These are phyloP conservation scores for Globisporangium nagaii DNA, from an alignment of 352 stramenopile genomes.

Conservation along the genomic window DNA sequence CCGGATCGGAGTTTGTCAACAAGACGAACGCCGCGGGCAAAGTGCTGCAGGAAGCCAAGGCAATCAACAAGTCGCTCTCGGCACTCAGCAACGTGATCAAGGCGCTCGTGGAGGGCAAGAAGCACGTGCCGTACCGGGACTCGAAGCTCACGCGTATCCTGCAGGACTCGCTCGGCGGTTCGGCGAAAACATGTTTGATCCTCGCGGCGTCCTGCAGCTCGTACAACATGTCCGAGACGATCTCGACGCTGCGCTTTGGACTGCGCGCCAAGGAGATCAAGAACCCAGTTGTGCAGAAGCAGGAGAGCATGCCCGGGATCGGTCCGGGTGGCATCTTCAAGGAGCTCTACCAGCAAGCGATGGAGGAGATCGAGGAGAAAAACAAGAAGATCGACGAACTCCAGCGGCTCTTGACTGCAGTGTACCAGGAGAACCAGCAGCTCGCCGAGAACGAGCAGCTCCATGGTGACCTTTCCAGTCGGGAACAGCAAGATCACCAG, in stretches of 20 bases:
- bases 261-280: slow-evolving; percentile 79
- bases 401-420: slow-evolving; percentile 35
- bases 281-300: slow-evolving; percentile 53
- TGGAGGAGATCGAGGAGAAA: slow-evolving; percentile 62
- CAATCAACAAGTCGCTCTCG: slow-evolving; percentile 84
- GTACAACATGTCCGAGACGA: slow-evolving; percentile 78
- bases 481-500: slow-evolving; percentile 15
- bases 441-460: slow-evolving; percentile 4
- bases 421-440: slow-evolving; percentile 26
- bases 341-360: slow-evolving; percentile 64
- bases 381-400: slow-evolving; percentile 67
- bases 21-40: slow-evolving; percentile 79
- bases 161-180: slow-evolving; percentile 88
- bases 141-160: slow-evolving; percentile 83
- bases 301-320: slow-evolving; percentile 19
- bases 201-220: slow-evolving; percentile 86
- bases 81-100: slow-evolving; percentile 86
- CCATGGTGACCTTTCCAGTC: not conserved
- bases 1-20: slow-evolving; percentile 78
- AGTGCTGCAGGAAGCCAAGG: slow-evolving; percentile 78
- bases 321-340: slow-evolving; percentile 37
- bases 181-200: slow-evolving; percentile 94
- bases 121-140: slow-evolving; percentile 73
- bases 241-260: slow-evolving; percentile 71
- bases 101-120: slow-evolving; percentile 67